Evolutionary conservation across 2,329 filamentous ascomycete species (phyloP).

Genomic region (Ilyonectria robusta): DNA sequence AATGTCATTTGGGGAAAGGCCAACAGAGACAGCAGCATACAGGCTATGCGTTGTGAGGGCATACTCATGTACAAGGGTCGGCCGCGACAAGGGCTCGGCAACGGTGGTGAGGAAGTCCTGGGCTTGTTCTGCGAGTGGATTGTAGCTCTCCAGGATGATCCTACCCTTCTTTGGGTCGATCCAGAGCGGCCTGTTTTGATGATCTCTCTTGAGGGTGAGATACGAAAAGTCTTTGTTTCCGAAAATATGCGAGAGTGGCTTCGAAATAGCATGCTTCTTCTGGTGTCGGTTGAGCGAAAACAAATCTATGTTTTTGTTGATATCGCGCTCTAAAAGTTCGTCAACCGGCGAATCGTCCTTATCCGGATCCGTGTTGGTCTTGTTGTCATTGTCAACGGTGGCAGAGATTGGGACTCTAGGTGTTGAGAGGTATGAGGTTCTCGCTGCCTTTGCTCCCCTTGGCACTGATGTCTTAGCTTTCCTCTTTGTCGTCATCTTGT

Average conservation of each 20-base stretch:
- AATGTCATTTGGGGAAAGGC: conserved; percentile 72
- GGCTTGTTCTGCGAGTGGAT: conserved; percentile 81
- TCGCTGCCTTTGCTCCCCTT: background rate
- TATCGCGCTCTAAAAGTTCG: background rate
- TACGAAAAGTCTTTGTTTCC: background rate
- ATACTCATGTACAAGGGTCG: conserved; percentile 90
- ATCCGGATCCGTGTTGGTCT: background rate
- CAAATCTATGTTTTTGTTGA: background rate
- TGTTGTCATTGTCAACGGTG: background rate
- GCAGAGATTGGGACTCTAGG: background rate
- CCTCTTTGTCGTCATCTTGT: background rate
- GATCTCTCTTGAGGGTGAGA: conserved; percentile 80
- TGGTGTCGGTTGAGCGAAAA: background rate
- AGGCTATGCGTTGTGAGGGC: conserved; percentile 87
- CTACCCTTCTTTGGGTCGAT: conserved; percentile 85
- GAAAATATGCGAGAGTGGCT: background rate
- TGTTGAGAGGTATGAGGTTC: background rate
- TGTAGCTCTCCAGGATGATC: conserved; percentile 93
- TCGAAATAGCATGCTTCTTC: background rate
- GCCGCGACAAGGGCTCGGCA: conserved; percentile 87
- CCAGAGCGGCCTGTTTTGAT: conserved; percentile 87
- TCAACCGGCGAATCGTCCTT: background rate
- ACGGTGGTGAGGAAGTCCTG: conserved; percentile 94
- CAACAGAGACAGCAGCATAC: conserved; percentile 91
- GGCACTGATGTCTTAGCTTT: background rate